Base-by-base conservation (phyloP, 208 protist species). In the Leptomonas pyrrhocoris region DNA sequence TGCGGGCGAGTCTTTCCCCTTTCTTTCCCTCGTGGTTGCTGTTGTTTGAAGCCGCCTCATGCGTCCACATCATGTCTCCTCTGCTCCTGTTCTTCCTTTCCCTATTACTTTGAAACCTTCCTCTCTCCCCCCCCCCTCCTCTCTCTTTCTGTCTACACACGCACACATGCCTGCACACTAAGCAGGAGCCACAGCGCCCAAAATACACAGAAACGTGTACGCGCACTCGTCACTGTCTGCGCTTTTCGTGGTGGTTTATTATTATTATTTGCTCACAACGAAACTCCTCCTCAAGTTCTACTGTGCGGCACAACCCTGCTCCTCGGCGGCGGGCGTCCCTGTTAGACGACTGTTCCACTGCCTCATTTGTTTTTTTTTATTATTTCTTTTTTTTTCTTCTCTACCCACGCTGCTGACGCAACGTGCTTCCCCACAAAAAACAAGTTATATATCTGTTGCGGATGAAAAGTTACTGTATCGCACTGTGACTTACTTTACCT, bases 361-460 rank as follows among this genome's bases (percentile, higher is more conserved):
- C n/a, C n/a, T n/a, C n/a, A n/a, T n/a, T n/a, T 57, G 8, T 46
- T 34, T 55, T 34, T 38, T 57, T 45, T 42, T n/a, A n/a, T n/a
- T n/a, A n/a, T n/a, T n/a, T 40, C 6, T 23, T 57, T 27, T 40
- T 27, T 19, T n/a, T 27, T 57, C 15, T 16, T 9, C 9, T 23
- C 12, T 18, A 13, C 18, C 51, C 34, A 16, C 30, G 6, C 25
- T 40, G 30, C 51, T 57, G 30, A 57, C 7, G 8, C 8, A 2
- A 21, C 7, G 19, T 57, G 30, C 51, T 57, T 34, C 9, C 15
- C 7, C 34, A 57, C 5, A 57, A 57, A 57, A 54, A 54, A 54
- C 23, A 4, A 15, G 15, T 16, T 40, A 6, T 49, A n/a, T 23
- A 9, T 49, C 45, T 49, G 8, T n/a, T 19, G 16, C 18, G 8